Evolutionary conservation across 2,329 filamentous ascomycete genomes (phyloP).

Genomic region (Lasiodiplodia sp.): DNA sequence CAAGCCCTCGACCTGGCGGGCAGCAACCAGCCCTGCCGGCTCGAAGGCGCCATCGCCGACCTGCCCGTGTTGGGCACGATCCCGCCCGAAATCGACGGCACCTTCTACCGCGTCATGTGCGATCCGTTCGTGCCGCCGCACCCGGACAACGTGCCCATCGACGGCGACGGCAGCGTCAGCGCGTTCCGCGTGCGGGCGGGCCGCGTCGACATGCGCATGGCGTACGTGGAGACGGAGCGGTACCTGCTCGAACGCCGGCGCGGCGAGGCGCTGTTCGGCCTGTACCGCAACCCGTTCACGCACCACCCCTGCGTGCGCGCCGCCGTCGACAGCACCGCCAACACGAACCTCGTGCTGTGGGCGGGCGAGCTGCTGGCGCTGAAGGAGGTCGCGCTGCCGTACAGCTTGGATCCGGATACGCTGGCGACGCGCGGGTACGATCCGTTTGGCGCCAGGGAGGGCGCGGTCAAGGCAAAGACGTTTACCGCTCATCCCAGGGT

Average conservation of each 20-base stretch:
- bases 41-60: constrained; percentile 33
- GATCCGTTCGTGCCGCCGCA: constrained; percentile 39
- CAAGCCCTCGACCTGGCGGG: constrained; percentile 25
- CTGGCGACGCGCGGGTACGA: constrained; percentile 42
- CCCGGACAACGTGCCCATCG: constrained; percentile 36
- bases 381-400: constrained; percentile 34
- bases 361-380: constrained; percentile 28
- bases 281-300: constrained; percentile 32
- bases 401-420: constrained; percentile 43
- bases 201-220: constrained; percentile 40
- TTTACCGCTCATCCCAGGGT: constrained; percentile 48
- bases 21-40: constrained; percentile 31
- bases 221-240: constrained; percentile 43
- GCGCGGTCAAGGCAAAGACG: constrained; percentile 37
- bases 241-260: constrained; percentile 38
- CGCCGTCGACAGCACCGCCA: constrained; percentile 33
- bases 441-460: constrained; percentile 35
- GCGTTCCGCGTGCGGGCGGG: constrained; percentile 44
- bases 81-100: constrained; percentile 15
- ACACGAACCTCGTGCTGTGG: constrained; percentile 32
- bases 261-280: constrained; percentile 30
- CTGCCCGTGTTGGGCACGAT: constrained; percentile 28
- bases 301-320: constrained; percentile 40
- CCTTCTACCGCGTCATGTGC: constrained; percentile 37
- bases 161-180: constrained; percentile 43